phyloP scores from a whole-genome alignment of 2,329 filamentous ascomycete genomes.

The Exophiala oligosperma region DNA sequence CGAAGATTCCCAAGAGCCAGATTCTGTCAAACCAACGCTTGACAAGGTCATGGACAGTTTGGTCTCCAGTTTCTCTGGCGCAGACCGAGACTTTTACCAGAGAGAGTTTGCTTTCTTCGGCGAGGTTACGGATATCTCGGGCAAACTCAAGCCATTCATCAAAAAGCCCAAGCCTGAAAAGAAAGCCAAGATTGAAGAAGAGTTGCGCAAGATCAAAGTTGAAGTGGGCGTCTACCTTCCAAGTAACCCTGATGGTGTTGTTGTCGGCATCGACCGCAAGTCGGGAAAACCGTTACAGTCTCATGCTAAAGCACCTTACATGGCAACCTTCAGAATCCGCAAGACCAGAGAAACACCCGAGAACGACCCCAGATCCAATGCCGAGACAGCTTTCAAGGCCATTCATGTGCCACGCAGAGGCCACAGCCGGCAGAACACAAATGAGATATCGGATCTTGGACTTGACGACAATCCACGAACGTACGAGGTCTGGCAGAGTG shows the following conservation, averaged over 20 bases:
- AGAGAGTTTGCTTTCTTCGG: constrained; percentile 98
- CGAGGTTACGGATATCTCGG: constrained; percentile 92
- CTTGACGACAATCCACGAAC: constrained; percentile 43
- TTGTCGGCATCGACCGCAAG: constrained; percentile 96
- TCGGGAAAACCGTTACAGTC: constrained; percentile 96
- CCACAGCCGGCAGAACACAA: constrained; percentile 27
- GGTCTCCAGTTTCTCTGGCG: constrained; percentile 74
- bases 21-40: constrained; percentile 88
- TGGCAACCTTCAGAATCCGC: constrained; percentile 97
- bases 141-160: constrained; percentile 90
- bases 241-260: constrained; percentile 93
- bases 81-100: constrained; percentile 85
- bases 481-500: constrained; percentile 97
- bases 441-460: constrained; percentile 19
- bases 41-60: constrained; percentile 87
- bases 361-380: constrained; percentile 55
- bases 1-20: constrained; percentile 85
- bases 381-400: constrained; percentile 49
- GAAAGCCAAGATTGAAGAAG: constrained; percentile 98
- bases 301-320: constrained; percentile 97
- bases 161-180: constrained; percentile 93
- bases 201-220: constrained; percentile 94
- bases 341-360: constrained; percentile 62
- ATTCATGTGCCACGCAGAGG: constrained; percentile 23
- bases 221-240: constrained; percentile 97